Evolutionary conservation across 192 early-diverging fungal species (phyloP), one percentile per base, ranked within the genome.

Genomic region (Martensiomyces pterosporus): DNA sequence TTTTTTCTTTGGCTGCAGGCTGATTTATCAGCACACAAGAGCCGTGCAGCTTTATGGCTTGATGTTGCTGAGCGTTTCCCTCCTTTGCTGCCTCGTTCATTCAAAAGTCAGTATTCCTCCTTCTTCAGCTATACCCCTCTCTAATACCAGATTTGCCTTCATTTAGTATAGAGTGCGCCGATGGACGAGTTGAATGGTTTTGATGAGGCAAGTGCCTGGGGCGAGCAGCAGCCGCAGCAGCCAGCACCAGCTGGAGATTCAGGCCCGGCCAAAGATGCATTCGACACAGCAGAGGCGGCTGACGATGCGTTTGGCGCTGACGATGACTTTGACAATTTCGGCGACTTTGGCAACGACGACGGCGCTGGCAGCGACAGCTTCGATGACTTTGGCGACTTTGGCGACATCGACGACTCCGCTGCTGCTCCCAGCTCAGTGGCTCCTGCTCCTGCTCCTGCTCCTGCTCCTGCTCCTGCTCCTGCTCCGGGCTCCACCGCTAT

Each of bases 351-450:
- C 6, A 4, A 43, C 12, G 24, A 46, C 10, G 19, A 15, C 7
- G 29, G 43, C 12, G 29, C 29, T 32, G 29, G 12, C 29, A 32
- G 17, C 25, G 43, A 27, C 23, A 24, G 17, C 15, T 3, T 17
- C 17, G 36, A 8, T 38, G 47, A 49, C 47, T 49, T 49, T 48
- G 67, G 40, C 47, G 64, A 66, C 12, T 70, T 70, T 55, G 52
- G 36, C 15, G 49, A 49, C 22, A 49, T 55, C 49, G 39, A 29
- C 32, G 58, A 49, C 12, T 34, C 24, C 32, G 27, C 25, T 17
- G n/a, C 25, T 47, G 29, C 29, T 8, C 29, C 29, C 12, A 12
- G 5, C 29, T 32, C 33, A 16, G 39, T 34, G 23, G 23, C 9
- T 4, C 42, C 43, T 22, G 9, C 19, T 24, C 24, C 47, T 17